Percentiles rank a stretch among this genome's conserved stretches.
phyloP scores from a whole-genome alignment of 768 basidiomycete species.

The Tulasnella calospora region DNA sequence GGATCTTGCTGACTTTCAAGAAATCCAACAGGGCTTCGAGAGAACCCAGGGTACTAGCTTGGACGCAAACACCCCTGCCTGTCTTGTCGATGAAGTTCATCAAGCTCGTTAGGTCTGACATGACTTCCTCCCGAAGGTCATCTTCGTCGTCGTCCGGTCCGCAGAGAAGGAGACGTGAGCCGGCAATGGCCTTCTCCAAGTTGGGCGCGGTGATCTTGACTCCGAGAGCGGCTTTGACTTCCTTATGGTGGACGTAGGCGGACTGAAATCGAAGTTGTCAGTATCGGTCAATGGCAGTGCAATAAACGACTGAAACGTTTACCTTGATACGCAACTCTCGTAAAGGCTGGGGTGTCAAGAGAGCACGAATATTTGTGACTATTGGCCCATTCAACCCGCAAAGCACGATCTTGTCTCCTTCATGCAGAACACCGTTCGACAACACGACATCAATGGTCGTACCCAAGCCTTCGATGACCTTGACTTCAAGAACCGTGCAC shows the following conservation, averaged over 20 bases:
- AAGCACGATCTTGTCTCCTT: conserved; percentile 91
- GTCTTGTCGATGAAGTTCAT: conserved; percentile 89
- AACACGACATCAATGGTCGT: conserved; percentile 96
- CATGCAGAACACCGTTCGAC: conserved; percentile 86
- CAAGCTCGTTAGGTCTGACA: conserved; percentile 88
- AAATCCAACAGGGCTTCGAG: conserved; percentile 95
- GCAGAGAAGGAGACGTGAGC: conserved; percentile 85
- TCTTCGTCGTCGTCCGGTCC: conserved; percentile 97
- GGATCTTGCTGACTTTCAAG: conserved; percentile 91
- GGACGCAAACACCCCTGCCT: conserved; percentile 95
- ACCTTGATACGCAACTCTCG: conserved; percentile 95
- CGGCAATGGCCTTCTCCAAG: conserved; percentile 96
- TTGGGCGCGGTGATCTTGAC: conserved; percentile 94
- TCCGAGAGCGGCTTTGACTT: conserved; percentile 93
- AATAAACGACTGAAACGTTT: conserved; percentile 27
- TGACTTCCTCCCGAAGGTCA: conserved; percentile 87
- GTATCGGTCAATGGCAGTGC: neutral
- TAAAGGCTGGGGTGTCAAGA: conserved; percentile 93
- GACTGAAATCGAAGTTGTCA: conserved; percentile 50
- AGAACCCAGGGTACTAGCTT: conserved; percentile 94
- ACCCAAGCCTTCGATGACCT: conserved; percentile 95
- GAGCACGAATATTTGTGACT: conserved; percentile 86
- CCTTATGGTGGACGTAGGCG: conserved; percentile 93
- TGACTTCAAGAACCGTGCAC: conserved; percentile 97
- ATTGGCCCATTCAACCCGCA: conserved; percentile 98